Evolutionary conservation across 140 eudicot species (phyloP).

Genomic region (Ambrosia hybrid): DNA sequence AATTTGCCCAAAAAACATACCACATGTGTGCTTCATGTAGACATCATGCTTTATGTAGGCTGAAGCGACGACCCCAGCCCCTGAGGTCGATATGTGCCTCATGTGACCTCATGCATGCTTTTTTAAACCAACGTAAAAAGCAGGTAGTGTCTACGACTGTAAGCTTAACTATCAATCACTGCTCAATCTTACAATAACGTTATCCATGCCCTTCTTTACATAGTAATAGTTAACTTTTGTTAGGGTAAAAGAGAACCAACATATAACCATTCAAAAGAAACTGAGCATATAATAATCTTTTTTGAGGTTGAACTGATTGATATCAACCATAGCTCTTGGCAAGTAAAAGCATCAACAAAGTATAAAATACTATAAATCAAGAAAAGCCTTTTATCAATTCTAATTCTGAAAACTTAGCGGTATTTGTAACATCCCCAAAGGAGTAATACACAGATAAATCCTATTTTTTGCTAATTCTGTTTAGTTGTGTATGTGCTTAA

Average conservation of each 20-base stretch:
- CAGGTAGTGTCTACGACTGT: neutral
- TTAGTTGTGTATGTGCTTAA: no score
- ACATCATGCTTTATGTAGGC: no score
- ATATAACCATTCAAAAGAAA: slow-evolving; percentile 2
- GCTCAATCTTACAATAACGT: slow-evolving; percentile 6
- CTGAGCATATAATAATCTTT: neutral
- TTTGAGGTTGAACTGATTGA: neutral
- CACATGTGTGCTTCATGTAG: no score
- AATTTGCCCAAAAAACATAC: no score
- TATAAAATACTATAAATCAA: slow-evolving; percentile 1
- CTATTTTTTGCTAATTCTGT: no score
- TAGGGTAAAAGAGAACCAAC: no score
- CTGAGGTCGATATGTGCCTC: no score
- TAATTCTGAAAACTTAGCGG: neutral
- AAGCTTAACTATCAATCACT: neutral
- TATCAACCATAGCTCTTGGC: slow-evolving; percentile 7
- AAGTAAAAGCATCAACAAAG: neutral
- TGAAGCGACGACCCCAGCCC: no score
- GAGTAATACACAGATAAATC: no score
- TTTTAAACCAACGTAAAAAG: neutral
- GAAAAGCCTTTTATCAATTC: neutral
- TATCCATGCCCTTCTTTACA: neutral
- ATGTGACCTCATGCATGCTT: no score
- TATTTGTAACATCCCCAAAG: neutral
- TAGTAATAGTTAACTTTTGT: neutral